A percentile compares a stretch with the other conserved stretches of the same genome.
Conservation (phyloP, 345 rosid genomes). For the Acer yangbiense region DNA sequence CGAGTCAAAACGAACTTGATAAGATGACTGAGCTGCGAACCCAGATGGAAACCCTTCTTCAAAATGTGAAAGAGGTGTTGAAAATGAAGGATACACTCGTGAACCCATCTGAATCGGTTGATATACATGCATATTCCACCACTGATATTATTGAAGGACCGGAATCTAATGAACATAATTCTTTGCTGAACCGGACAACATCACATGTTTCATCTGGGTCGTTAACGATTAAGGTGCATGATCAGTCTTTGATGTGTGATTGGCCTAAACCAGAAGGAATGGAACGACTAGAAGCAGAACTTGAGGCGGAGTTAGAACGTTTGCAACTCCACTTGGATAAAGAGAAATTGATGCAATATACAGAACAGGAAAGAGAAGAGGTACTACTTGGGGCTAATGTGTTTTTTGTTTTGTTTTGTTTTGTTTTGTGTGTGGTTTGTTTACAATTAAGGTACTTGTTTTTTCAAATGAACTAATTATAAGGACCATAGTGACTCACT, state of each 20-base stretch:
- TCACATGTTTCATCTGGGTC: slow-evolving; percentile 33
- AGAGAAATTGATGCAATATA: slow-evolving; percentile 27
- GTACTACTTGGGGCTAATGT: slow-evolving; percentile 24
- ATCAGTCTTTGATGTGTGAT: slow-evolving; percentile 33
- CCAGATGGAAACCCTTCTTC: slow-evolving; percentile 57
- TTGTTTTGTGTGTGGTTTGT: background rate
- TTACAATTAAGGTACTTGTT: background rate
- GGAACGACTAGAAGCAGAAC: slow-evolving; percentile 73
- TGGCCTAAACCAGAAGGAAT: slow-evolving; percentile 39
- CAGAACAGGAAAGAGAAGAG: slow-evolving; percentile 29
- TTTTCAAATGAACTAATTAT: slow-evolving; percentile 9
- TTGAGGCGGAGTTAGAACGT: slow-evolving; percentile 65
- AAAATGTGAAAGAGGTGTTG: slow-evolving; percentile 35
- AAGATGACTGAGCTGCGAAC: slow-evolving; percentile 48
- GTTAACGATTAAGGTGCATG: slow-evolving; percentile 24
- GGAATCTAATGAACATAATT: slow-evolving; percentile 23
- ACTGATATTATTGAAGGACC: slow-evolving; percentile 30
- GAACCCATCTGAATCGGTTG: slow-evolving; percentile 25
- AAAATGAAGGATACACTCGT: slow-evolving; percentile 19
- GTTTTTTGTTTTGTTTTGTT: background rate
- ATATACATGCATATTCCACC: slow-evolving; percentile 25
- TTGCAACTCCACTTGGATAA: slow-evolving; percentile 56
- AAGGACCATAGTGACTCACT: background rate
- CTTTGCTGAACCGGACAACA: slow-evolving; percentile 10
- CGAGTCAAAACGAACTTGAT: slow-evolving; percentile 59